Conservation (phyloP, 768 basidiomycete genomes). For the Lactarius hengduanensis region DNA sequence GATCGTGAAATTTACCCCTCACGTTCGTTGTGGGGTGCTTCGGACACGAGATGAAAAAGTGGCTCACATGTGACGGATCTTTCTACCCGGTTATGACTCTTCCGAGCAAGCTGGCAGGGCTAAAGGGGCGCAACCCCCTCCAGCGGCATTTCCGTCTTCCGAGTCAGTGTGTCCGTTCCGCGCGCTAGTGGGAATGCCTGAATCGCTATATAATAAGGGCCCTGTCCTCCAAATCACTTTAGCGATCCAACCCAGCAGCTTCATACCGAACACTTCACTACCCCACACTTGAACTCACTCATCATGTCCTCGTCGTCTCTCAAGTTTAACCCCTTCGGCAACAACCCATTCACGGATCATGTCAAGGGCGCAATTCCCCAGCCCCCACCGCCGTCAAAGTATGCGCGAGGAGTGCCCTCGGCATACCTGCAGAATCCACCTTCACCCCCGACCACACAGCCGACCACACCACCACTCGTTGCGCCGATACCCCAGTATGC, state of each 20-base stretch:
- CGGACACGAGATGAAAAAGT: slow-evolving; percentile 11
- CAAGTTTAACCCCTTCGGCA: slow-evolving; percentile 56
- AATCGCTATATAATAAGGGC: slow-evolving; percentile 19
- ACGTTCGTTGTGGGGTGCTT: slow-evolving; percentile 18
- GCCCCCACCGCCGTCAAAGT: slow-evolving; percentile 48
- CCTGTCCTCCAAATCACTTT: background rate
- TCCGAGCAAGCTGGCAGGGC: slow-evolving; percentile 12
- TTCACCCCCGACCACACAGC: slow-evolving; percentile 24
- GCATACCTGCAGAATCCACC: slow-evolving; percentile 26
- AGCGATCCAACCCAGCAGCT: slow-evolving; percentile 15
- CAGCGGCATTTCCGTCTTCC: background rate
- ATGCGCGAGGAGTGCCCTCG: slow-evolving; percentile 44
- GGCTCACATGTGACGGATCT: slow-evolving; percentile 23
- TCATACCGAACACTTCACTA: background rate
- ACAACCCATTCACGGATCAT: slow-evolving; percentile 55
- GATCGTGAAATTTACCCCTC: slow-evolving; percentile 22
- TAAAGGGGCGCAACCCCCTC: slow-evolving; percentile 20
- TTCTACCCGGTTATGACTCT: slow-evolving; percentile 15
- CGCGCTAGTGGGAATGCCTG: background rate
- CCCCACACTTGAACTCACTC: slow-evolving; percentile 5
- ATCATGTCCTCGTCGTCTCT: slow-evolving; percentile 35
- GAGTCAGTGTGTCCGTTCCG: background rate
- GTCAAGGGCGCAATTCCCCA: slow-evolving; percentile 37
- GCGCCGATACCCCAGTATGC: slow-evolving; percentile 21
- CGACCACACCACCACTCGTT: slow-evolving; percentile 13